Conservation (phyloP, 1,139 yeast genomes). For the Torulaspora globosa region DNA sequence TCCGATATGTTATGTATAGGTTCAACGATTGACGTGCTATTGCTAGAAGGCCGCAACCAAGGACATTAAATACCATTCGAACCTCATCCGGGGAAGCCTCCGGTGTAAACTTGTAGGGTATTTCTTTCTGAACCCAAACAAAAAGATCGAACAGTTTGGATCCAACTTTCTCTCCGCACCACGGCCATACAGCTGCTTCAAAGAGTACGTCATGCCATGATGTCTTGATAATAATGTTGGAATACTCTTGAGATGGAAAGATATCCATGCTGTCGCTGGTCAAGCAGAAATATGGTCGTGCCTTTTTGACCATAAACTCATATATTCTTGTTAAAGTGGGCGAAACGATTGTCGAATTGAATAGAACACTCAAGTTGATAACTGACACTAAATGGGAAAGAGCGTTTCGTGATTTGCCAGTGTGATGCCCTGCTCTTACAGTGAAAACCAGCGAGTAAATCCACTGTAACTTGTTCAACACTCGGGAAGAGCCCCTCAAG, state of each 20-base stretch:
- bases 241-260: conserved; percentile 13
- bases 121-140: conserved; percentile 11
- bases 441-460: conserved; percentile 13
- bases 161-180: conserved; percentile 13
- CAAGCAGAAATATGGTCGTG: conserved; percentile 11
- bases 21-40: conserved; percentile 23
- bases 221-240: conserved; percentile 22
- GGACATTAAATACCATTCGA: conserved; percentile 41
- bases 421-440: conserved; percentile 10
- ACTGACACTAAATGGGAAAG: conserved; percentile 5
- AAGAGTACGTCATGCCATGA: conserved; percentile 23
- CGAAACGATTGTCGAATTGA: conserved; percentile 8
- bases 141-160: conserved; percentile 9
- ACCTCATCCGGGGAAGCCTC: conserved; percentile 42
- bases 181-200: conserved; percentile 20
- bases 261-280: conserved; percentile 8
- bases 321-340: conserved; percentile 12
- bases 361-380: conserved; percentile 6
- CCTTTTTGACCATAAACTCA: conserved; percentile 12
- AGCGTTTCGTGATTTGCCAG: conserved; percentile 4
- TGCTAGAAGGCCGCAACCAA: conserved; percentile 21
- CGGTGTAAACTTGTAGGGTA: conserved; percentile 7
- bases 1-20: conserved; percentile 38
- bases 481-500: conserved; percentile 14
- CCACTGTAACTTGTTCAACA: conserved; percentile 13